A percentile compares a stretch with the other conserved stretches of the same genome.
These are phyloP conservation scores for Nannochloropsis salina DNA, from an alignment of 108 stramenopile species.

Conservation along the genomic window DNA sequence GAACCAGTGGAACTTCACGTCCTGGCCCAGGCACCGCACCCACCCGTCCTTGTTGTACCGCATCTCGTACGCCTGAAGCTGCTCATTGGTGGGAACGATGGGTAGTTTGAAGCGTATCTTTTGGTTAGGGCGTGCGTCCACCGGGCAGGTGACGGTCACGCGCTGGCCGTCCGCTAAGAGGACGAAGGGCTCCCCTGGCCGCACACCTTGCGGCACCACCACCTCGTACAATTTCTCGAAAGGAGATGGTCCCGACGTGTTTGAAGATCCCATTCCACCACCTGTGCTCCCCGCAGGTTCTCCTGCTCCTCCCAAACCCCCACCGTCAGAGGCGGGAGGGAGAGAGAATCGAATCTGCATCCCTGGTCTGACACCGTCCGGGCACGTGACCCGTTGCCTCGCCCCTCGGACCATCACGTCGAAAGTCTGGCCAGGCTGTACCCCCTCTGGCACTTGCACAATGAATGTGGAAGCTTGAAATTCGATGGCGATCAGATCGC, in stretches of 20 bases:
- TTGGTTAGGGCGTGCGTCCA: slow-evolving; percentile 48
- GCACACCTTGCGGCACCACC: slow-evolving; percentile 49
- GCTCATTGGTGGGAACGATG: slow-evolving; percentile 50
- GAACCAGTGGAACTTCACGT: slow-evolving; percentile 54
- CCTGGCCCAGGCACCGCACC: slow-evolving; percentile 51
- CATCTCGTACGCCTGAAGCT: slow-evolving; percentile 51
- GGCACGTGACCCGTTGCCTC: slow-evolving; percentile 46
- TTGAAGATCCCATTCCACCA: neutral
- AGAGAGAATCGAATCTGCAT: slow-evolving; percentile 48
- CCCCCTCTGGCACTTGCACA: slow-evolving; percentile 43
- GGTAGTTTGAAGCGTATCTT: slow-evolving; percentile 56
- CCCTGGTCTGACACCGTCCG: slow-evolving; percentile 47
- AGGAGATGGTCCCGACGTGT: neutral
- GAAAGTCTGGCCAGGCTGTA: slow-evolving; percentile 50
- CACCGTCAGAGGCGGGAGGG: slow-evolving; percentile 26
- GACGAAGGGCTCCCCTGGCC: slow-evolving; percentile 52
- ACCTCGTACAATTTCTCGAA: slow-evolving; percentile 50
- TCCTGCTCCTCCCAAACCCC: neutral
- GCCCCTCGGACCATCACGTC: slow-evolving; percentile 50
- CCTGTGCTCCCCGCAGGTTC: neutral
- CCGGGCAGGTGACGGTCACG: slow-evolving; percentile 56
- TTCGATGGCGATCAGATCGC: neutral
- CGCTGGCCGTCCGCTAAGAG: slow-evolving; percentile 47
- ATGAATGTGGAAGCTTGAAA: slow-evolving; percentile 20
- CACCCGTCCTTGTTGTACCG: slow-evolving; percentile 55